Base-by-base conservation (phyloP, 179 eudicot species). In the Actinidia polygama region DNA sequence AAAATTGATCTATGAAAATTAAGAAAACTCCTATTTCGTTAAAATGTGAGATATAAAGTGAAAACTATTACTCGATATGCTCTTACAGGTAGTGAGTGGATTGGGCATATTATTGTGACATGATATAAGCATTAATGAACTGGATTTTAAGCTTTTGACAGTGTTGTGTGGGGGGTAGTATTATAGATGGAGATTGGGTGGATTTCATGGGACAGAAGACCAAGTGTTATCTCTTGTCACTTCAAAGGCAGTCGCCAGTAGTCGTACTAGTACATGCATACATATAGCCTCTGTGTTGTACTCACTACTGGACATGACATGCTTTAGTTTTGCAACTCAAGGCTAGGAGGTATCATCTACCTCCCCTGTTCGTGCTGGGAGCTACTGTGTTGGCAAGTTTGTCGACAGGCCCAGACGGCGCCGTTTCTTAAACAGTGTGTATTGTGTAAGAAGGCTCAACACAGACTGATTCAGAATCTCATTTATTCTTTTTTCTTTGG, bases 201-300 rank as follows among this genome's bases (percentile, higher is more conserved):
- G 62, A 55, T 26, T 75, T 75, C 79, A 75, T 49, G 79, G 64
- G 79, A 55, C 9, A 55, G 79, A 73, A 9, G 47, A 47, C 14
- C 30, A 0, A 75, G 19, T 8, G 54, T 53, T 23, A 21, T 53
- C 6, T 23, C 64, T 55, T 26, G 79, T 57, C 79, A 55, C 44
- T 75, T 55, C 79, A 75, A 26, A 54, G n/a, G 73, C 36, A 21
- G n/a, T 58, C n/a, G 15, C 63, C 50, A 36, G 73, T 40, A 4
- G 36, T 30, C 1, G 36, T 30, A 30, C 36, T 30, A 0, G 36
- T 30, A 30, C 36, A 30, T 30, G 36, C 36, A 30, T 30, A 30
- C 36, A 30, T 50, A 7, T 57, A 9, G 64, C 64, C 26, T 24
- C 14, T 21, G 18, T 69, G 26, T 69, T 68, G n/a, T n/a, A n/a